Conservation (phyloP, 228 moss, liverwort and hornwort species). For the Sphagnum magellanicum region DNA sequence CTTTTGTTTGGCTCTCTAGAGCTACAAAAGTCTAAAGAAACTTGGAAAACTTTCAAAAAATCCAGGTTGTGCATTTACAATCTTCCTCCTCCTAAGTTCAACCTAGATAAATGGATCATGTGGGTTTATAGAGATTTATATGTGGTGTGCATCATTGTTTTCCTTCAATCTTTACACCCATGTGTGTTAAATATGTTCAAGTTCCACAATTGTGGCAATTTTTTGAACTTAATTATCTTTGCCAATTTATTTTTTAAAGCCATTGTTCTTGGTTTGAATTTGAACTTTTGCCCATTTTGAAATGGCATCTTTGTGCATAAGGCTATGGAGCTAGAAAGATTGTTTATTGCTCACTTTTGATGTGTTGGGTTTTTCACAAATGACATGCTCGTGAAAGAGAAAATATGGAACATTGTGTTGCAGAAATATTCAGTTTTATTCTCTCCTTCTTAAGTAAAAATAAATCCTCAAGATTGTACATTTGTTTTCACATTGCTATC, state of each 20-base stretch:
- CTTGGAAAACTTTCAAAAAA: too few species aligned
- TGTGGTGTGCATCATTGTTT: too few species aligned
- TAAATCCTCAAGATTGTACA: neutral
- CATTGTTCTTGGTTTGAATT: neutral
- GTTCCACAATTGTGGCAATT: too few species aligned
- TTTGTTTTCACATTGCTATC: neutral
- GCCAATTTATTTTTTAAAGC: neutral
- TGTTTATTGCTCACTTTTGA: too few species aligned
- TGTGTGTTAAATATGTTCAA: too few species aligned
- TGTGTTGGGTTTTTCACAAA: conserved; percentile 29
- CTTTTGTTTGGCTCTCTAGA: too few species aligned
- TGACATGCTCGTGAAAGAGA: conserved; percentile 79
- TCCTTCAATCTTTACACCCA: too few species aligned
- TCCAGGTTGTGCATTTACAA: too few species aligned
- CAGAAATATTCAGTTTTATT: conserved; percentile 63
- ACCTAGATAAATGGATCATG: conserved; percentile 37
- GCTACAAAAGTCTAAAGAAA: too few species aligned
- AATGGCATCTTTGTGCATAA: neutral
- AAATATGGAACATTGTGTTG: conserved; percentile 68
- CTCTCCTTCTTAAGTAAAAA: conserved; percentile 55
- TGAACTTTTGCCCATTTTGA: neutral
- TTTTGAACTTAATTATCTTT: too few species aligned
- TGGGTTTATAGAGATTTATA: conserved; percentile 14
- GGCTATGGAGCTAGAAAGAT: too few species aligned
- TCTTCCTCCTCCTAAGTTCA: too few species aligned